Evolutionary conservation across 257 asterid genomes (phyloP).

Genomic region (Lithospermum erythrorhizon): DNA sequence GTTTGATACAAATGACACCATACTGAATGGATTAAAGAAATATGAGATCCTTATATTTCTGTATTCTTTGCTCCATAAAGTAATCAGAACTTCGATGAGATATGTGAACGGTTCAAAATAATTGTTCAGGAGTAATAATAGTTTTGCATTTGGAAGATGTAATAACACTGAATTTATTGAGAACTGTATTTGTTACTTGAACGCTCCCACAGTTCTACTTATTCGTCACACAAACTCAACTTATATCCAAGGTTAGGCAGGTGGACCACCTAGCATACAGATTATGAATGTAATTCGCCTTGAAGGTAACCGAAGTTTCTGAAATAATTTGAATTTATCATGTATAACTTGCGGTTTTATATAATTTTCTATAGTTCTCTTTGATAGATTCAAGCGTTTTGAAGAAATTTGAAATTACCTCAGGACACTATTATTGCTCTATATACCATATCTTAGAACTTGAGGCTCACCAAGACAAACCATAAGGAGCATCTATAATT

Average conservation of each 20-base stretch:
- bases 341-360: too few species aligned
- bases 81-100: not conserved
- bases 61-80: not conserved
- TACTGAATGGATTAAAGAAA: too few species aligned
- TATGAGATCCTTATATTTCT: not conserved
- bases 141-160: not conserved
- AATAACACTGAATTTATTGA: too few species aligned
- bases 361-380: not conserved
- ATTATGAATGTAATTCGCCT: not conserved
- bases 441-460: not conserved
- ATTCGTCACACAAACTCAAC: not conserved
- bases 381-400: not conserved
- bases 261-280: not conserved
- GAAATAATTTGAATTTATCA: not conserved
- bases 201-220: too few species aligned
- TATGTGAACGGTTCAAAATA: not conserved
- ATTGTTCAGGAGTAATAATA: not conserved
- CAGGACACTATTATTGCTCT: not conserved
- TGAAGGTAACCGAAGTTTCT: not conserved
- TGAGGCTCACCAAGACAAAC: not conserved
- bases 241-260: too few species aligned
- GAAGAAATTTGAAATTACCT: not conserved
- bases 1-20: not conserved
- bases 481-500: not conserved
- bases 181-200: too few species aligned